These are phyloP conservation scores for Jamesozyma piceae DNA, from an alignment of 805 yeast species.

Conservation along the genomic window DNA sequence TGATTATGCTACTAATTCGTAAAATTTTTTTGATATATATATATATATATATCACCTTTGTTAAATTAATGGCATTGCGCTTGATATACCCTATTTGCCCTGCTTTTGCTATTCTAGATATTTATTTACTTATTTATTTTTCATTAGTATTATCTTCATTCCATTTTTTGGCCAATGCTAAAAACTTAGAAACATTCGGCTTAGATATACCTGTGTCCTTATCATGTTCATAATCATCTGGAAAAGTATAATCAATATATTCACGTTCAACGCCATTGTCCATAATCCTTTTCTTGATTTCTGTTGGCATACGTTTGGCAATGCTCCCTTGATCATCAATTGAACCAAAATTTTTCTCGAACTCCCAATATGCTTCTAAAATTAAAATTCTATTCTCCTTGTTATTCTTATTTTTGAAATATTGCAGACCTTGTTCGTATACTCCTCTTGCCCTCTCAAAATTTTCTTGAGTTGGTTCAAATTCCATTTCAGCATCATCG, in stretches of 20 bases:
- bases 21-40: no score
- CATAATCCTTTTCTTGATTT: constrained; percentile 30
- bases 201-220: constrained; percentile 5
- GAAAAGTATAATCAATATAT: constrained; percentile 53
- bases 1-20: not conserved
- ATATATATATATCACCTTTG: no score
- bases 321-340: constrained; percentile 31
- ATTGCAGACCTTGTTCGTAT: constrained; percentile 45
- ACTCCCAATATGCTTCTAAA: constrained; percentile 52
- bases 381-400: constrained; percentile 42
- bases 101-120: not conserved
- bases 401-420: constrained; percentile 32
- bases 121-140: not conserved
- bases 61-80: no score
- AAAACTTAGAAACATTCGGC: constrained; percentile 27
- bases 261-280: constrained; percentile 44
- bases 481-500: constrained; percentile 38
- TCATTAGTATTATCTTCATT: constrained; percentile 19
- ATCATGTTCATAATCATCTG: constrained; percentile 39
- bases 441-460: constrained; percentile 42
- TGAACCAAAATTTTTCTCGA: constrained; percentile 57
- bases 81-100: no score
- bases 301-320: constrained; percentile 43
- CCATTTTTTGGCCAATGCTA: constrained; percentile 45
- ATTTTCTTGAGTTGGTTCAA: constrained; percentile 46